Percentiles rank a stretch among this genome's conserved stretches.
Evolutionary conservation across 1,284 basidiomycete genomes (phyloP).

Genomic region (Somion occarium): DNA sequence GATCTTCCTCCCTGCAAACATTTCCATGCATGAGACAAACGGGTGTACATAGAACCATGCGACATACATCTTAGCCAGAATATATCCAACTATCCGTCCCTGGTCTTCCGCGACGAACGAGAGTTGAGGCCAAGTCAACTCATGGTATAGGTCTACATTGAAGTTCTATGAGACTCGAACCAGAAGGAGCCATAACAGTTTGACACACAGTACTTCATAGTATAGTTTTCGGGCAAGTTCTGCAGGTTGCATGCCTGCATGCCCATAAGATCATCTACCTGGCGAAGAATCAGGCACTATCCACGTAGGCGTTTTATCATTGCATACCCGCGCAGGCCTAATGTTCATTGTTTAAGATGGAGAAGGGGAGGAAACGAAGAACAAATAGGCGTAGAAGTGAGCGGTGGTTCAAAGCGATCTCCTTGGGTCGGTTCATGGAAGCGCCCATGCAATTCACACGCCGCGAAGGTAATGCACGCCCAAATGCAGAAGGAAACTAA

Average conservation of each 20-base stretch:
- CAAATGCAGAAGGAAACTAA: no score
- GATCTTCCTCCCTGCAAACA: constrained; percentile 67
- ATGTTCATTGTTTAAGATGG: constrained; percentile 44
- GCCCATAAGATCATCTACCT: constrained; percentile 72
- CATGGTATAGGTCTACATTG: constrained; percentile 78
- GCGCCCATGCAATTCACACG: no score
- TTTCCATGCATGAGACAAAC: neutral
- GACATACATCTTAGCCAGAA: constrained; percentile 87
- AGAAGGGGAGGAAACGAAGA: constrained; percentile 1
- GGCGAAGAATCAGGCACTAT: constrained; percentile 3
- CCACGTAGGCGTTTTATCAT: neutral
- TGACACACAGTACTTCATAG: constrained; percentile 79
- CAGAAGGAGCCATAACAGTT: no score
- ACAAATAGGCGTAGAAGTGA: no score
- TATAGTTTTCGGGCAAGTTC: constrained; percentile 86
- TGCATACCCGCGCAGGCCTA: constrained; percentile 45
- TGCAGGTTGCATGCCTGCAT: constrained; percentile 92
- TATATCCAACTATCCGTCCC: constrained; percentile 91
- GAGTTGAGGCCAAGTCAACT: constrained; percentile 89
- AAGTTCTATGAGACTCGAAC: neutral
- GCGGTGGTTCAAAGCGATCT: no score
- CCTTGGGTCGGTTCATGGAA: no score
- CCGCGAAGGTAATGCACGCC: no score
- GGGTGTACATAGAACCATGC: neutral
- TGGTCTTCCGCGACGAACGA: constrained; percentile 94